A percentile compares a stretch with the other conserved stretches of the same genome.
Conservation (phyloP, 1,139 yeast species). For the Kurtzmaniella quercitrusa region DNA sequence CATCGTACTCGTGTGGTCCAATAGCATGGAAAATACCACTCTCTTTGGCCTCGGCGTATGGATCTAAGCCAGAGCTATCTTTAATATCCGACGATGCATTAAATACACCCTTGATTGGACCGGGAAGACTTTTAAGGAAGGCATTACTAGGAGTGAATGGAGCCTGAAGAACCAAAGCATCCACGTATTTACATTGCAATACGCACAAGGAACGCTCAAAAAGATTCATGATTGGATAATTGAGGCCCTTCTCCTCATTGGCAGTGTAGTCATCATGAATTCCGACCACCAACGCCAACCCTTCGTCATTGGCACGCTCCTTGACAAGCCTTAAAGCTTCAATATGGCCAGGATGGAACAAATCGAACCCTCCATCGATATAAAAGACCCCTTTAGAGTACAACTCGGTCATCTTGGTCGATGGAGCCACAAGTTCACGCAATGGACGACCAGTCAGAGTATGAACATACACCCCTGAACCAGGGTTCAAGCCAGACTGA, state of each 20-base stretch:
- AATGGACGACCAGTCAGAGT: slow-evolving; percentile 13
- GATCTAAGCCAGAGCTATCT: slow-evolving; percentile 21
- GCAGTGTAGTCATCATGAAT: slow-evolving; percentile 60
- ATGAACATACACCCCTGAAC: slow-evolving; percentile 57
- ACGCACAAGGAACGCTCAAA: slow-evolving; percentile 85
- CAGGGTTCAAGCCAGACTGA: slow-evolving; percentile 54
- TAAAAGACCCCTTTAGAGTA: slow-evolving; percentile 41
- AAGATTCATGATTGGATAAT: slow-evolving; percentile 82
- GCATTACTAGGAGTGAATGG: slow-evolving; percentile 48
- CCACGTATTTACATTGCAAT: slow-evolving; percentile 81
- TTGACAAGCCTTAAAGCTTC: slow-evolving; percentile 53
- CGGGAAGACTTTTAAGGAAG: slow-evolving; percentile 37
- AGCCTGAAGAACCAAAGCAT: slow-evolving; percentile 67
- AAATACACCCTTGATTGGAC: slow-evolving; percentile 43
- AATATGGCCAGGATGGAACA: slow-evolving; percentile 92
- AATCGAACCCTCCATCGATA: slow-evolving; percentile 84
- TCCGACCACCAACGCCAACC: slow-evolving; percentile 60
- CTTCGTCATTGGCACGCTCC: slow-evolving; percentile 31
- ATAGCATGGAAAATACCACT: slow-evolving; percentile 39
- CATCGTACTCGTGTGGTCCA: slow-evolving; percentile 53
- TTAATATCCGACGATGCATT: slow-evolving; percentile 59
- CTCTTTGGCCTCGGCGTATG: slow-evolving; percentile 37
- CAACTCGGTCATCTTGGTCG: slow-evolving; percentile 15
- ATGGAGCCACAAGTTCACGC: slow-evolving; percentile 35
- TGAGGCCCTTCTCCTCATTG: slow-evolving; percentile 57